These are phyloP conservation scores for Heterobasidion occidentale DNA, from an alignment of 1,284 basidiomycete genomes.

Conservation along the genomic window DNA sequence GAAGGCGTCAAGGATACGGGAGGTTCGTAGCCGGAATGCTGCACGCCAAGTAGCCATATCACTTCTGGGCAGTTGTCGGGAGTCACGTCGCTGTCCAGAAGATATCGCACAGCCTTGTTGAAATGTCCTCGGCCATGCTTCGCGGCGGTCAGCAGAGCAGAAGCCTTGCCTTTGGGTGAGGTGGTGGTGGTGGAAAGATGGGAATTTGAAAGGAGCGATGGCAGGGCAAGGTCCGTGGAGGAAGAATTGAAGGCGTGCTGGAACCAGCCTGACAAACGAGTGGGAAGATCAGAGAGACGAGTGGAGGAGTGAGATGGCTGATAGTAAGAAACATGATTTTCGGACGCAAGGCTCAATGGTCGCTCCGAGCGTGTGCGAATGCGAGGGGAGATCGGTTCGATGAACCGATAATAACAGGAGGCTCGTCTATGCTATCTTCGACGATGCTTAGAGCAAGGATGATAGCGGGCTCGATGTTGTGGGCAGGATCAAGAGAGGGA, in stretches of 20 bases:
- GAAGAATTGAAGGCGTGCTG: conserved; percentile 66
- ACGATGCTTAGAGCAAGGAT: conserved; percentile 11
- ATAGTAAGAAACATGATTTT: conserved; percentile 32
- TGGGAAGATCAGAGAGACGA: conserved; percentile 43
- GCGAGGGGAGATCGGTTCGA: conserved; percentile 37
- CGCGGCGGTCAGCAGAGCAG: conserved; percentile 53
- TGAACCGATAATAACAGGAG: conserved; percentile 40
- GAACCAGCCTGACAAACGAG: conserved; percentile 71
- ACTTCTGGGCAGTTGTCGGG: conserved; percentile 75
- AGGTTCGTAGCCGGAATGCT: conserved; percentile 68
- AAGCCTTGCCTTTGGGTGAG: conserved; percentile 39
- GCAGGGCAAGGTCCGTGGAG: conserved; percentile 62
- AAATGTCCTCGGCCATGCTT: conserved; percentile 68
- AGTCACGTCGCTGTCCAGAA: conserved; percentile 76
- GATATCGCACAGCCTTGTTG: conserved; percentile 74
- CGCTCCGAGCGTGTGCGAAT: conserved; percentile 38
- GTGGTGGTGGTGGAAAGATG: conserved; percentile 18
- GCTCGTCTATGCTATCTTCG: conserved; percentile 28
- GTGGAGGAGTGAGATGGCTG: conserved; percentile 24
- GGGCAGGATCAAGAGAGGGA: not conserved
- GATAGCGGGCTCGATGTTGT: not conserved
- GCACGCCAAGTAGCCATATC: conserved; percentile 81
- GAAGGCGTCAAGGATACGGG: conserved; percentile 24
- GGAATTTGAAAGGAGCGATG: conserved; percentile 44
- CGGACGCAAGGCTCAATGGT: conserved; percentile 33